Conservation (phyloP, 202 grass and related monocot genomes). For the Panicum hallii region DNA sequence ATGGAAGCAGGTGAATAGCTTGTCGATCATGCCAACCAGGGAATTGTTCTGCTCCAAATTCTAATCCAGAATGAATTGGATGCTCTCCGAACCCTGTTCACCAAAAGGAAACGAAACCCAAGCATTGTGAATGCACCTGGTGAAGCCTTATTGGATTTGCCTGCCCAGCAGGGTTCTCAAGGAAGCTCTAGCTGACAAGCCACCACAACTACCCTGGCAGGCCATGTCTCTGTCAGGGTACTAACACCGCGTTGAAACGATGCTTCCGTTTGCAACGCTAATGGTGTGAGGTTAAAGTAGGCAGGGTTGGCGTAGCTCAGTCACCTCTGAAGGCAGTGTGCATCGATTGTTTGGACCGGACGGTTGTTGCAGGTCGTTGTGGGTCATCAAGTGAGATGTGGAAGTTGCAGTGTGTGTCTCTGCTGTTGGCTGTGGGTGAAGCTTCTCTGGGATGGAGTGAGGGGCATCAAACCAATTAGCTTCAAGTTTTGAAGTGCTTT, state of each 20-base stretch:
- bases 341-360: conserved; percentile 16
- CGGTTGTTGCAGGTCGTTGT: conserved; percentile 26
- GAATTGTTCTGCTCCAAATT: background rate
- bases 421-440: background rate
- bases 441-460: background rate
- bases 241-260: conserved; percentile 39
- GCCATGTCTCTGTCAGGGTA: conserved; percentile 36
- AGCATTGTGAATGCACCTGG: background rate
- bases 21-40: background rate
- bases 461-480: background rate
- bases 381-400: conserved; percentile 21
- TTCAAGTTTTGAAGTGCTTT: background rate
- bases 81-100: background rate
- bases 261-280: conserved; percentile 34
- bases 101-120: background rate
- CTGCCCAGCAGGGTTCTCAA: conserved; percentile 4
- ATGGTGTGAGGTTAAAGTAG: conserved; percentile 2
- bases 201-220: conserved; percentile 32
- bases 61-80: conserved; percentile 19
- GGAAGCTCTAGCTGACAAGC: conserved; percentile 9
- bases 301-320: background rate
- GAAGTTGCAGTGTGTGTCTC: background rate
- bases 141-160: conserved; percentile 19
- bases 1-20: background rate
- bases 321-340: conserved; percentile 24